Evolutionary conservation across 2,329 filamentous ascomycete genomes (phyloP).

Genomic region (Talaromyces rugulosus): DNA sequence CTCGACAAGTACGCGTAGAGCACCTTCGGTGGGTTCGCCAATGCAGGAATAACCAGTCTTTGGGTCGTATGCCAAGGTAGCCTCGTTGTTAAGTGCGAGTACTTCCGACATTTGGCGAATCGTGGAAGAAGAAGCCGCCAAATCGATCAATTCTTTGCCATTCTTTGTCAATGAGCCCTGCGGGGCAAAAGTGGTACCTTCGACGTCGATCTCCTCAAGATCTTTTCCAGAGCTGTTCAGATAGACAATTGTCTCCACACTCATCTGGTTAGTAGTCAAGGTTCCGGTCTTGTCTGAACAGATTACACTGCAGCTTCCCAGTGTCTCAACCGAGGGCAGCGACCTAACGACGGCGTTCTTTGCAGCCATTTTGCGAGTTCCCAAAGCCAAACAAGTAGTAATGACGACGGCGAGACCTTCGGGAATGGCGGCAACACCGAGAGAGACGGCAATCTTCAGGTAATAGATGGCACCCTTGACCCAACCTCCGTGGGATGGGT

Average conservation of each 20-base stretch:
- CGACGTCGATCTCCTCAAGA: constrained; percentile 81
- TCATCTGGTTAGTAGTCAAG: constrained; percentile 98
- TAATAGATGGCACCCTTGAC: constrained; percentile 98
- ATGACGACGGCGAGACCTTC: constrained; percentile 98
- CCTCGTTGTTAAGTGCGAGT: constrained; percentile 79
- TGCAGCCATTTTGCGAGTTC: constrained; percentile 96
- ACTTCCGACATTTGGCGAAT: constrained; percentile 72
- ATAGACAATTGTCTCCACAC: constrained; percentile 87
- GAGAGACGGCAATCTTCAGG: constrained; percentile 96
- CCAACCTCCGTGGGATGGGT: constrained; percentile 88
- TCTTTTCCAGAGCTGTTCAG: constrained; percentile 68
- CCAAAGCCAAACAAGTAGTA: constrained; percentile 93
- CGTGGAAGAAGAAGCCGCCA: constrained; percentile 68
- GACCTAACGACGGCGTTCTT: constrained; percentile 98
- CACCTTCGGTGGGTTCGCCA: constrained; percentile 93
- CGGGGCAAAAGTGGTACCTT: constrained; percentile 89
- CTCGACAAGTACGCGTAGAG: constrained; percentile 83
- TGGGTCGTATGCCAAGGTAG: constrained; percentile 74
- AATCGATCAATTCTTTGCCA: constrained; percentile 64
- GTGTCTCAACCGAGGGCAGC: constrained; percentile 91
- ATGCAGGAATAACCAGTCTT: constrained; percentile 76
- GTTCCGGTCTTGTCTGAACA: constrained; percentile 99
- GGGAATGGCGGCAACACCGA: constrained; percentile 95
- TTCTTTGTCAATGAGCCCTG: constrained; percentile 67
- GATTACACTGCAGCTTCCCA: constrained; percentile 98